These are phyloP conservation scores for Persicaria tinctoria DNA, from an alignment of 148 eudicot genomes.

Conservation along the genomic window DNA sequence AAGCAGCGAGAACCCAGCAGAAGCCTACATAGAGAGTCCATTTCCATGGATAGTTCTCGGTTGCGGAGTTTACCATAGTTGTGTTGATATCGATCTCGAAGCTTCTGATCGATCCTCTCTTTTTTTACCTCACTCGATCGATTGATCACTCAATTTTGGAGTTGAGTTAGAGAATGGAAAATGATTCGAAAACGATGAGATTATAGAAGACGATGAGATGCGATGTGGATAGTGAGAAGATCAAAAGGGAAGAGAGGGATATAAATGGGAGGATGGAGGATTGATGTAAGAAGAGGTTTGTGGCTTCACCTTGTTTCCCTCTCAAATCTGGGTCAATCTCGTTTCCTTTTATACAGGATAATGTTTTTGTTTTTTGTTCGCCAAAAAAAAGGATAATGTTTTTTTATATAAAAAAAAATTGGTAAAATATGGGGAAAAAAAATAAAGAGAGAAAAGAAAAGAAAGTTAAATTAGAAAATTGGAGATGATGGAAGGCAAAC, in stretches of 20 bases:
- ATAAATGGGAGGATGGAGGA: background rate
- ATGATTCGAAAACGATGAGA: background rate
- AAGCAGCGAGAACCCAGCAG: constrained; percentile 49
- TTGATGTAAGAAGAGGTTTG: background rate
- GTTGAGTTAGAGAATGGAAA: background rate
- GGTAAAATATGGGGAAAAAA: background rate
- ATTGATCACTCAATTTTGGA: background rate
- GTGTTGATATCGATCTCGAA: background rate
- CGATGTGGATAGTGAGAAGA: too few species aligned
- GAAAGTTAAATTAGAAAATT: too few species aligned
- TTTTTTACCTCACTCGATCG: background rate
- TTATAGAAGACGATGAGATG: too few species aligned
- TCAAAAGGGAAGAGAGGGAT: too few species aligned
- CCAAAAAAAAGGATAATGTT: too few species aligned
- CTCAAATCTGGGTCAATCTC: constrained; percentile 1
- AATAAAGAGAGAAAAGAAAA: too few species aligned
- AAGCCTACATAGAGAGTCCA: constrained; percentile 22
- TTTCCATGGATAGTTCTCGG: constrained; percentile 7
- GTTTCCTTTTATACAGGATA: constrained; percentile 6
- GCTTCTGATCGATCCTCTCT: too few species aligned
- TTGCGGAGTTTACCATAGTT: background rate
- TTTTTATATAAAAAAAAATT: background rate
- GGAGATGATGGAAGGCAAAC: too few species aligned
- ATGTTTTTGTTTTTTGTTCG: background rate
- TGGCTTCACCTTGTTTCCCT: background rate